A percentile compares a stretch with the other conserved stretches of the same genome.
Conservation (phyloP, 1,139 yeast species). For the Diutina ranongensis region DNA sequence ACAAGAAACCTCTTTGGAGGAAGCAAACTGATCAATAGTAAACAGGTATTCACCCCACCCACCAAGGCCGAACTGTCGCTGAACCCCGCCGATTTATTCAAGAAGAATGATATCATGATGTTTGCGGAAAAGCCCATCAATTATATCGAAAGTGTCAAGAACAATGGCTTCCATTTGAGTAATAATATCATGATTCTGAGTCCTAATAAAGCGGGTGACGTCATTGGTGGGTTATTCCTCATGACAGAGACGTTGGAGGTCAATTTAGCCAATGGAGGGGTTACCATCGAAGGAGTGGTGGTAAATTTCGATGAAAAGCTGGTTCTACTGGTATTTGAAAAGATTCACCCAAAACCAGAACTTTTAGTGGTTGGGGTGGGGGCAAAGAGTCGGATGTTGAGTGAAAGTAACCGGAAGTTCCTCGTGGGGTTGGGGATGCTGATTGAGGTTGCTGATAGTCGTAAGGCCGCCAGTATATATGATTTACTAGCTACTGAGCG, state of each 20-base stretch:
- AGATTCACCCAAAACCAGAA: constrained; percentile 71
- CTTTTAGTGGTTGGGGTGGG: constrained; percentile 65
- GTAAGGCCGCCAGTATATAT: constrained; percentile 57
- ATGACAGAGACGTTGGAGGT: constrained; percentile 57
- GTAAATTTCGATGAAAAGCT: constrained; percentile 26
- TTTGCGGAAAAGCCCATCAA: constrained; percentile 32
- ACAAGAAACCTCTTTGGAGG: constrained; percentile 21
- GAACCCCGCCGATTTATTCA: constrained; percentile 35
- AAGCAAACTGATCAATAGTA: constrained; percentile 12
- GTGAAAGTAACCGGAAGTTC: constrained; percentile 37
- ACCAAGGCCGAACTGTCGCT: constrained; percentile 30
- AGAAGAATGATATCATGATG: constrained; percentile 33
- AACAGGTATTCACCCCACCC: constrained; percentile 17
- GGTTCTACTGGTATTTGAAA: constrained; percentile 37
- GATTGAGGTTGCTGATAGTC: constrained; percentile 55
- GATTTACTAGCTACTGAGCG: constrained; percentile 74
- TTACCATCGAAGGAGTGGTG: constrained; percentile 30
- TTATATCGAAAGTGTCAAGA: constrained; percentile 31
- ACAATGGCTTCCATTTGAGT: constrained; percentile 30
- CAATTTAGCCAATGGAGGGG: constrained; percentile 29
- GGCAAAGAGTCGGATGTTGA: constrained; percentile 46
- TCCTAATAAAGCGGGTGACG: constrained; percentile 33
- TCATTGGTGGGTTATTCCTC: constrained; percentile 45
- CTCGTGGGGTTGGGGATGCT: constrained; percentile 54
- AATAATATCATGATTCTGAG: constrained; percentile 24